phyloP scores from a whole-genome alignment of 306 rosid genomes.

The Trichosanthes truncata region DNA sequence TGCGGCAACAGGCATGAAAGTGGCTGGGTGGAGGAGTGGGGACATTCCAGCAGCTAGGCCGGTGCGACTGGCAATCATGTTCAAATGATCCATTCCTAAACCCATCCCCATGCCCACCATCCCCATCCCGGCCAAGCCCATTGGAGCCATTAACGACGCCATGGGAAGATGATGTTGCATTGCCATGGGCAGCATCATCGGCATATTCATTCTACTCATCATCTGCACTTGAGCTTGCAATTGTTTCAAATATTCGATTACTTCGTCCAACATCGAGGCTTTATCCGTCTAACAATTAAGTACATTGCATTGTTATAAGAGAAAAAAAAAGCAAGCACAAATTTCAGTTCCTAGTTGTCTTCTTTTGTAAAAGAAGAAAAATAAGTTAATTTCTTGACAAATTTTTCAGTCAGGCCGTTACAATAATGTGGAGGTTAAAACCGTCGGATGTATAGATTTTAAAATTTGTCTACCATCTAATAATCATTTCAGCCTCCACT shows the following conservation, averaged over 20 bases:
- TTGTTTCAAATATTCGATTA: slow-evolving; percentile 78
- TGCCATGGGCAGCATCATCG: slow-evolving; percentile 42
- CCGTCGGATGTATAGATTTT: too few species aligned
- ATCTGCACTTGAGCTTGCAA: slow-evolving; percentile 84
- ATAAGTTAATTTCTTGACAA: too few species aligned
- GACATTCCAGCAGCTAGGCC: slow-evolving; percentile 42
- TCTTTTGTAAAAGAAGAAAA: too few species aligned
- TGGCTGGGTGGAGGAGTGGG: slow-evolving; percentile 51
- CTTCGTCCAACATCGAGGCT: slow-evolving; percentile 97
- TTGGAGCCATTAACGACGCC: slow-evolving; percentile 59
- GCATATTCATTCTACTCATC: slow-evolving; percentile 63
- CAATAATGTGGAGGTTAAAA: too few species aligned
- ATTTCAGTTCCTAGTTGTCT: too few species aligned
- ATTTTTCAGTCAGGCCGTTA: too few species aligned
- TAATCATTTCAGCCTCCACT: too few species aligned
- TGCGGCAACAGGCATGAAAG: slow-evolving; percentile 58
- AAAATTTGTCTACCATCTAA: too few species aligned
- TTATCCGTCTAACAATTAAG: slow-evolving; percentile 45
- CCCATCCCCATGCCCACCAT: slow-evolving; percentile 65
- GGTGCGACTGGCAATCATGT: slow-evolving; percentile 35
- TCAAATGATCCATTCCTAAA: slow-evolving; percentile 33
- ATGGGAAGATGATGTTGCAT: slow-evolving; percentile 74
- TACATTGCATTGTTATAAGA: too few species aligned
- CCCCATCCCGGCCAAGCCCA: slow-evolving; percentile 45
- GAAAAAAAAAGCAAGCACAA: too few species aligned